Base-by-base conservation (phyloP, 192 early-diverging fungal species). In the Paraglomus occultum region DNA sequence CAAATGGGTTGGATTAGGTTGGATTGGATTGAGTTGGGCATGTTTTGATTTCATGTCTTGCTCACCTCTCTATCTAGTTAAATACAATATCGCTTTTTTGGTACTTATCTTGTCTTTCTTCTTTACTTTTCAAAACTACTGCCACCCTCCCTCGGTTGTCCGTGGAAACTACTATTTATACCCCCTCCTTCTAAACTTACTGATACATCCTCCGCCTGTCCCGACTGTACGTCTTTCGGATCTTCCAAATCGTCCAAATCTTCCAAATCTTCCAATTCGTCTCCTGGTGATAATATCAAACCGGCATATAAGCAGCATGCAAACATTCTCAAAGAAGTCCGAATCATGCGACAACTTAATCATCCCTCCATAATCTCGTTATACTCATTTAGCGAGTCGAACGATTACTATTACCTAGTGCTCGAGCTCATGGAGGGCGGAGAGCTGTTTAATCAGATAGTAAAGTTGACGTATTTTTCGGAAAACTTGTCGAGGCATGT, bases 391-490 rank as follows among this genome's bases (percentile, higher is more conserved):
- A 84, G 86, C 70, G 93, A 91, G 75, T 89, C 87, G 46, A 79
- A 84, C 59, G 85, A 85, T 70, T 84, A 89, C 73, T 93, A 89
- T 73, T 90, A 88, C 69, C 74, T 94, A 14, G 79, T 93, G 3
- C 82, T 94, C 64, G 95, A 97, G 76, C 83, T 88, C 46, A 89
- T 89, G 46, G 79, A 86, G n/a, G 93, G 92, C 67, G 95, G 95
- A 70, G 95, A 97, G 78, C 82, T 97, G 31, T 97, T 94, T 71
- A 89, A 95, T 76, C 85, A 90, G 44, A 88, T 95, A 45, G 89
- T 93, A 51, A 84, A 89, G 71, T 75, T 92, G 38, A 92, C 91
- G 8, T 92, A 91, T 74, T 83, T 94, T 63, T 90, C 89, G 49
- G 93, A 95, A 75, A 79, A 84, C 7, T 72, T 92, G 44, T 78